Base-by-base conservation (phyloP, 805 yeast species). In the Scheffersomyces spartinae region DNA sequence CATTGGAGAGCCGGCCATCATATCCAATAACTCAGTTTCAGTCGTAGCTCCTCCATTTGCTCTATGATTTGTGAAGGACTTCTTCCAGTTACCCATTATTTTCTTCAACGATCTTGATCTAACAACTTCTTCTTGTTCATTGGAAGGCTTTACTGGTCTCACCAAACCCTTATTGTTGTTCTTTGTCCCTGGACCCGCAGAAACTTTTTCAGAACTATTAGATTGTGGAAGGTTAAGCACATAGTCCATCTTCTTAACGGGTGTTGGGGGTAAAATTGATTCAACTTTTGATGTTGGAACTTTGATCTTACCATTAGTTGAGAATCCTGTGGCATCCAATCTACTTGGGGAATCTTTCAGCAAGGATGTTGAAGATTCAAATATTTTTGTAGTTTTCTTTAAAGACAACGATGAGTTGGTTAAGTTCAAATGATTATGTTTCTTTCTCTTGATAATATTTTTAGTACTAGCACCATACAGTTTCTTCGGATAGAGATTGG, bases 191-290 rank as follows among this genome's bases (percentile, higher is more conserved):
- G 51, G 40, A 5, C 39, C 42, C 4, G 20, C 26, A 13, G 32
- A 33, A 8, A 34, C 28, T n/a, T 28, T 20, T 11, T 31, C 34
- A 7, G 22, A 12, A 7, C 14, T 20, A 9, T 12, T 16, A 17
- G 20, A n/a, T n/a, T n/a, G n/a, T n/a, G n/a, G n/a, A n/a, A n/a
- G n/a, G n/a, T n/a, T n/a, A n/a, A n/a, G n/a, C n/a, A n/a, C n/a
- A 32, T 42, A 43, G 18, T 69, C 75, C 64, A 74, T 64, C 34
- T 69, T 74, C 42, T 68, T 75, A 6, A 71, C 72, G 0, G 83
- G 86, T 1, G 85, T 76, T 3, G 75, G 70, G 3, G 86, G 84
- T 5, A 71, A 48, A 9, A 79, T 60, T 17, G 41, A 34, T 37
- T 47, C 23, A 36, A 64, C 49, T 40, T 59, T 39, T 42, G 73